phyloP scores from a whole-genome alignment of 148 eudicot genomes.

The Camellia japonica region DNA sequence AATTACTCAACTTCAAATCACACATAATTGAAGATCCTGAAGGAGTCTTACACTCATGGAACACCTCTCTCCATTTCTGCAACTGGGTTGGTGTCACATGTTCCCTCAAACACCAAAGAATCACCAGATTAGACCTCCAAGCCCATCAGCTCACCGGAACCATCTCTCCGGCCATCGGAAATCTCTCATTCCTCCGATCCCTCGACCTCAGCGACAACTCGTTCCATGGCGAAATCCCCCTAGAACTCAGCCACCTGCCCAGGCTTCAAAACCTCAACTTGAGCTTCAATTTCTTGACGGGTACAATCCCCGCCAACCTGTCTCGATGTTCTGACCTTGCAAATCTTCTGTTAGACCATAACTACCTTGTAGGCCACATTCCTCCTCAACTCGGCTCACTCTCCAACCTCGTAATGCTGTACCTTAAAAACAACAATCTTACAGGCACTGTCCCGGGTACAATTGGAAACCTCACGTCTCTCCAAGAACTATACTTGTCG shows the following conservation, averaged over 20 bases:
- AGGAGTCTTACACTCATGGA: too few species aligned
- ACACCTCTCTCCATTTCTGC: too few species aligned
- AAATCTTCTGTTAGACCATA: constrained; percentile 26
- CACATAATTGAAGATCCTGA: too few species aligned
- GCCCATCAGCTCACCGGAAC: too few species aligned
- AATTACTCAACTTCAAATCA: background rate
- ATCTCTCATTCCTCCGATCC: too few species aligned
- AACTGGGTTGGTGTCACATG: too few species aligned
- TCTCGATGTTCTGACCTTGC: constrained; percentile 15
- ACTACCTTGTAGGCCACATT: constrained; percentile 26
- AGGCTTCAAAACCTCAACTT: constrained; percentile 28
- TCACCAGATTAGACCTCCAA: too few species aligned
- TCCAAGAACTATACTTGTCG: constrained; percentile 20
- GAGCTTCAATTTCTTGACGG: constrained; percentile 26
- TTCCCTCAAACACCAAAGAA: too few species aligned
- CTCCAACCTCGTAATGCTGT: constrained; percentile 20
- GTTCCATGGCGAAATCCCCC: constrained; percentile 27
- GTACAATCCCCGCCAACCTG: constrained; percentile 11
- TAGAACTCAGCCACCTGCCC: constrained; percentile 24
- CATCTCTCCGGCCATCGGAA: too few species aligned
- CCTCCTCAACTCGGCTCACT: constrained; percentile 29
- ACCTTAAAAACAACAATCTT: constrained; percentile 30
- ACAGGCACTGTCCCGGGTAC: constrained; percentile 25
- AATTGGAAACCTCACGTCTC: constrained; percentile 33
- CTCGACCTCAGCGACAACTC: constrained; percentile 29